A percentile compares a stretch with the other conserved stretches of the same genome.
phyloP scores from a whole-genome alignment of 139 green algal genomes.

The Trebouxia sp. region DNA sequence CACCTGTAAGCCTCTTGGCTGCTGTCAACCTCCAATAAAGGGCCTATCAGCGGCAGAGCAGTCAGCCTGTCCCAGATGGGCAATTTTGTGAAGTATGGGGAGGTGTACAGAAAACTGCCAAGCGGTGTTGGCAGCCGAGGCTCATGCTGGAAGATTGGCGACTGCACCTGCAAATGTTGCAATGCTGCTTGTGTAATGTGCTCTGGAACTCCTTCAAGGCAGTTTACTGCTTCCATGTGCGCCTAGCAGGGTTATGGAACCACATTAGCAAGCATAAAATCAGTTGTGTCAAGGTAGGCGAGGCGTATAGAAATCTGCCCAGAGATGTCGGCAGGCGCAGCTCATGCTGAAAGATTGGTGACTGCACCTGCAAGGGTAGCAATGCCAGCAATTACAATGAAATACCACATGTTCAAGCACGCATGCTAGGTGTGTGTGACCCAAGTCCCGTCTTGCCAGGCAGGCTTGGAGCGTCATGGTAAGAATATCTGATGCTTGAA shows the following conservation, averaged over 20 bases:
- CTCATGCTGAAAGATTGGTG: conserved; percentile 12
- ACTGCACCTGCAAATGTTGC: conserved; percentile 16
- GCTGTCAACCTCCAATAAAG: conserved; percentile 62
- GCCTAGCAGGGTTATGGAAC: too few relatives aligned
- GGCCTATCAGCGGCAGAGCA: conserved; percentile 70
- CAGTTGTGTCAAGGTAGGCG: conserved; percentile 33
- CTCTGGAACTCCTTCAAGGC: too few relatives aligned
- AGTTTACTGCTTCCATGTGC: too few relatives aligned
- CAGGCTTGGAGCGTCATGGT: too few relatives aligned
- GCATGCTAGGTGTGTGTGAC: too few relatives aligned
- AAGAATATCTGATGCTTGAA: too few relatives aligned
- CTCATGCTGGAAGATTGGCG: conserved; percentile 11
- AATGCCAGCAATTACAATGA: background rate
- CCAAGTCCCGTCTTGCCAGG: too few relatives aligned
- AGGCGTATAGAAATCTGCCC: background rate
- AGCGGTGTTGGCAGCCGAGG: background rate
- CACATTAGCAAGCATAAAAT: too few relatives aligned
- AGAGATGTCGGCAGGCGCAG: background rate
- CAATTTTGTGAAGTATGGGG: conserved; percentile 35
- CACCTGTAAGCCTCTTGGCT: conserved; percentile 56
- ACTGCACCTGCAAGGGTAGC: conserved; percentile 13
- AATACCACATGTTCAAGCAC: too few relatives aligned
- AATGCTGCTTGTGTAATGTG: too few relatives aligned
- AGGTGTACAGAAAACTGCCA: conserved; percentile 8
- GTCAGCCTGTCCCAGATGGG: conserved; percentile 64